Evolutionary conservation across 495 filamentous ascomycete species (phyloP).

Genomic region (Penicillium taxi): DNA sequence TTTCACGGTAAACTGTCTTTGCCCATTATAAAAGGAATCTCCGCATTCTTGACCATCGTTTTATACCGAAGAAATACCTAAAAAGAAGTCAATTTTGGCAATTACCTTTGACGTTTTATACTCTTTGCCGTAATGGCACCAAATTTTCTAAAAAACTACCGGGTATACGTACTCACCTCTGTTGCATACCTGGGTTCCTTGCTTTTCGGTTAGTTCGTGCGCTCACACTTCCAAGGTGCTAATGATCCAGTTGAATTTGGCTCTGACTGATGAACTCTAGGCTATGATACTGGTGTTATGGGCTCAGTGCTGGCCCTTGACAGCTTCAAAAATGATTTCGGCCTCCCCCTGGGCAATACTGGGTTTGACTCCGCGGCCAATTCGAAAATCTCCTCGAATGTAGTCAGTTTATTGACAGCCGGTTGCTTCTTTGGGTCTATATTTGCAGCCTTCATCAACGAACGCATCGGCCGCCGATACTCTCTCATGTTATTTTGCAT

Average conservation of each 20-base stretch:
- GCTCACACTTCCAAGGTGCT: neutral
- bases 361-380: slow-evolving; percentile 31
- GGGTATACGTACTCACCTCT: slow-evolving; percentile 46
- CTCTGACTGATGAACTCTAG: slow-evolving; percentile 11
- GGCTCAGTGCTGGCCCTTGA: slow-evolving; percentile 47
- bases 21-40: slow-evolving; percentile 1
- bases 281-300: slow-evolving; percentile 54
- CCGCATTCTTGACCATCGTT: neutral
- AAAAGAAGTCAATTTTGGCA: neutral
- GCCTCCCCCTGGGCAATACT: slow-evolving; percentile 23
- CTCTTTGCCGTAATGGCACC: slow-evolving; percentile 11
- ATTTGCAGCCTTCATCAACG: slow-evolving; percentile 48
- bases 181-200: slow-evolving; percentile 48
- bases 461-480: slow-evolving; percentile 51
- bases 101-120: neutral
- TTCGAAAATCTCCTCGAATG: slow-evolving; percentile 44
- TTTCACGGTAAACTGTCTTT: no score
- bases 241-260: neutral
- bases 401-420: slow-evolving; percentile 55
- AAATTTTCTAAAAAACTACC: slow-evolving; percentile 42
- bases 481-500: slow-evolving; percentile 47
- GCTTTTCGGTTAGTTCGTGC: slow-evolving; percentile 37
- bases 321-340: slow-evolving; percentile 51
- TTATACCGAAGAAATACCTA: neutral
- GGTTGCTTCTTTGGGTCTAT: slow-evolving; percentile 64